These are phyloP conservation scores for Seminavis robusta DNA, from an alignment of 108 stramenopile species.

Conservation along the genomic window DNA sequence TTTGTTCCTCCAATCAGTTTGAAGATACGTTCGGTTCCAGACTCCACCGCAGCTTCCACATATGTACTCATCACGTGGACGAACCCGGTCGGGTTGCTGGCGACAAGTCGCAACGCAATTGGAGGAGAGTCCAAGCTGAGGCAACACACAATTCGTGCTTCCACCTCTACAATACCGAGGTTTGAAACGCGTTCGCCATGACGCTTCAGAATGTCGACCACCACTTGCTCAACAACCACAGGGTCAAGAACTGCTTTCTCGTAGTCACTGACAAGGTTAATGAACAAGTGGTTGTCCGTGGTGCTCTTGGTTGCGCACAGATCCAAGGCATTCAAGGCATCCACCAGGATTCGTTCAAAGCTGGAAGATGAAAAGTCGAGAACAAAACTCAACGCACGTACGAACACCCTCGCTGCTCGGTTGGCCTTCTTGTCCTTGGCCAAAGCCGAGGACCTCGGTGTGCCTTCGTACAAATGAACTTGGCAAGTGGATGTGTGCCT, in stretches of 20 bases:
- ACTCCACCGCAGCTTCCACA: constrained; percentile 86
- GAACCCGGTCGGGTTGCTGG: constrained; percentile 96
- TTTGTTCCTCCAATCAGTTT: constrained; percentile 88
- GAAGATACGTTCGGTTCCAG: constrained; percentile 63
- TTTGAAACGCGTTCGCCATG: constrained; percentile 76
- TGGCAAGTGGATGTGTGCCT: constrained; percentile 80
- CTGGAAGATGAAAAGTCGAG: constrained; percentile 67
- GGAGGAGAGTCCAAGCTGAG: constrained; percentile 73
- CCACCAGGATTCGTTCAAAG: constrained; percentile 92
- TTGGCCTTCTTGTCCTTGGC: constrained; percentile 81
- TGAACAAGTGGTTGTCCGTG: constrained; percentile 93
- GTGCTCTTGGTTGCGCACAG: constrained; percentile 37
- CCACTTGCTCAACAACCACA: constrained; percentile 79
- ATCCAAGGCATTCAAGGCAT: constrained; percentile 91
- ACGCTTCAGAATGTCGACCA: constrained; percentile 82
- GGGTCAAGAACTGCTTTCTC: constrained; percentile 85
- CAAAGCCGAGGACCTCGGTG: constrained; percentile 72
- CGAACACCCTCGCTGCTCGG: constrained; percentile 74
- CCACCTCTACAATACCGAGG: constrained; percentile 91
- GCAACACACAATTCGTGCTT: constrained; percentile 88
- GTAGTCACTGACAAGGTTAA: constrained; percentile 88
- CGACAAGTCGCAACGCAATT: constrained; percentile 89
- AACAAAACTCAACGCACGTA: constrained; percentile 77
- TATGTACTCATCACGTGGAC: constrained; percentile 95
- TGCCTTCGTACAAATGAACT: constrained; percentile 92